These are phyloP conservation scores for Onygena corvina DNA, from an alignment of 2,329 filamentous ascomycete genomes.

Conservation along the genomic window DNA sequence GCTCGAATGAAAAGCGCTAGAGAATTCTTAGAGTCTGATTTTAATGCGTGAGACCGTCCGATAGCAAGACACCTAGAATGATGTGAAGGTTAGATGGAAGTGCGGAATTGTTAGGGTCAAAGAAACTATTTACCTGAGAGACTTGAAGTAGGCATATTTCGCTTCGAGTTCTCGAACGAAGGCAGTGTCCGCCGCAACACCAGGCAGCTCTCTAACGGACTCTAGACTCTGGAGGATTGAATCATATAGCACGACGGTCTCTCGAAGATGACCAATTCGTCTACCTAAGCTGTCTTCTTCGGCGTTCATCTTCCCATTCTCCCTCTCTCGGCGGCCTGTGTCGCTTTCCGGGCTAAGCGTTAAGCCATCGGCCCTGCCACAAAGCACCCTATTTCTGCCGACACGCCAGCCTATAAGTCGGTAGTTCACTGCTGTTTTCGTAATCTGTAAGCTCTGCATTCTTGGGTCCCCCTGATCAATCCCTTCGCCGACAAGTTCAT, in stretches of 20 bases:
- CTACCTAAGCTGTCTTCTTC: slow-evolving; percentile 59
- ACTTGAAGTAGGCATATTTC: slow-evolving; percentile 71
- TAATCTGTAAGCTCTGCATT: slow-evolving; percentile 88
- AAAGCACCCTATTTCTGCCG: slow-evolving; percentile 78
- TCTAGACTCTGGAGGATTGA: slow-evolving; percentile 83
- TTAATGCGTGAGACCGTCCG: slow-evolving; percentile 68
- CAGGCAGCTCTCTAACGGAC: slow-evolving; percentile 76
- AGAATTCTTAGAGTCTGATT: slow-evolving; percentile 61
- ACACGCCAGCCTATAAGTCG: slow-evolving; percentile 90
- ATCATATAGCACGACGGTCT: slow-evolving; percentile 81
- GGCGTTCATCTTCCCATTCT: slow-evolving; percentile 37
- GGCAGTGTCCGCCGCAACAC: slow-evolving; percentile 68
- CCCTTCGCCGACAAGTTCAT: slow-evolving; percentile 74
- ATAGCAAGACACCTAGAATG: slow-evolving; percentile 60
- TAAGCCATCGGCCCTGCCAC: slow-evolving; percentile 70
- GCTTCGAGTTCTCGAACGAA: slow-evolving; percentile 68
- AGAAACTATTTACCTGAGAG: slow-evolving; percentile 55
- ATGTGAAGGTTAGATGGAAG: slow-evolving; percentile 8
- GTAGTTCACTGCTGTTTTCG: slow-evolving; percentile 85
- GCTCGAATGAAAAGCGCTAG: slow-evolving; percentile 74
- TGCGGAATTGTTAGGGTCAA: slow-evolving; percentile 12
- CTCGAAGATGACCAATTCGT: slow-evolving; percentile 67
- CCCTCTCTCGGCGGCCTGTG: slow-evolving; percentile 39
- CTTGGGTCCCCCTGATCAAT: slow-evolving; percentile 70
- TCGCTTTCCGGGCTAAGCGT: slow-evolving; percentile 36